Percentiles rank a stretch among this genome's conserved stretches.
phyloP scores from a whole-genome alignment of 2,329 filamentous ascomycete species.

The Botrytis squamosa region DNA sequence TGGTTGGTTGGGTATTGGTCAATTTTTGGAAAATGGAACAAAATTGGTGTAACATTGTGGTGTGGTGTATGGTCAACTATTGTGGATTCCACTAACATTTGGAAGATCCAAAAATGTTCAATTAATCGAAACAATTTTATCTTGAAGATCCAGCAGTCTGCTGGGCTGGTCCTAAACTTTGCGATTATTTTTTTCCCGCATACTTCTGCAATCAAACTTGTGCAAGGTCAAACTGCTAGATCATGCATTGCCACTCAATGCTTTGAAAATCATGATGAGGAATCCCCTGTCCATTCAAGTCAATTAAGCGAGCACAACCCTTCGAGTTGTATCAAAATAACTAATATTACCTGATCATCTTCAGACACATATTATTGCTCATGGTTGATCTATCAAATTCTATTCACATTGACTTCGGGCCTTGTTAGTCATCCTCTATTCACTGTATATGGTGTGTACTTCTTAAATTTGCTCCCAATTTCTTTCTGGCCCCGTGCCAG shows the following conservation, averaged over 20 bases:
- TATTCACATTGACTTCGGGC: no score
- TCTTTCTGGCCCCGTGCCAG: not conserved
- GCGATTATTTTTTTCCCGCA: no score
- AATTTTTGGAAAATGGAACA: not conserved
- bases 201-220: not conserved
- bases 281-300: not conserved
- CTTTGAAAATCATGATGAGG: not conserved
- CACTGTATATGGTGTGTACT: not conserved
- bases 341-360: not conserved
- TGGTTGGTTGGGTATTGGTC: conserved; percentile 16
- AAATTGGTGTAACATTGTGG: conserved; percentile 1
- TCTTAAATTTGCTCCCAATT: not conserved
- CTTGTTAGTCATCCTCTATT: not conserved
- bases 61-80: conserved; percentile 14
- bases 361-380: not conserved
- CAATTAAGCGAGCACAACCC: not conserved
- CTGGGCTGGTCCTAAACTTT: not conserved
- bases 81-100: not conserved
- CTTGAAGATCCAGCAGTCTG: not conserved
- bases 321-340: not conserved
- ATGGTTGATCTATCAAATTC: not conserved
- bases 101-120: conserved; percentile 15
- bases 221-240: not conserved
- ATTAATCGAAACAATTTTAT: not conserved
- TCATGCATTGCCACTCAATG: not conserved